These are phyloP conservation scores for Pythium scleroteichum DNA, from an alignment of 352 stramenopile genomes.

Conservation along the genomic window DNA sequence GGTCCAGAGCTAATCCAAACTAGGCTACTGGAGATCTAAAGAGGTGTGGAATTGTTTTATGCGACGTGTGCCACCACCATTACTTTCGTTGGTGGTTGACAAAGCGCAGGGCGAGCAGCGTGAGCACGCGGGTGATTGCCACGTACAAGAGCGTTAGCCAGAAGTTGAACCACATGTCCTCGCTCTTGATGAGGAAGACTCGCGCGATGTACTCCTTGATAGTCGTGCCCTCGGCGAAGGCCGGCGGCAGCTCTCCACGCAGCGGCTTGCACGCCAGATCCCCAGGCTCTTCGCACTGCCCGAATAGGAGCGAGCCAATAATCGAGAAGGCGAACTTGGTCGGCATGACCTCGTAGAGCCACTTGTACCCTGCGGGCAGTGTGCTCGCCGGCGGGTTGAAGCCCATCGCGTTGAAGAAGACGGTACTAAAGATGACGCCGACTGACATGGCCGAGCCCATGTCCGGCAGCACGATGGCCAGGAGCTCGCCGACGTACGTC, in stretches of 20 bases:
- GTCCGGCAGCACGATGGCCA: slow-evolving; percentile 21
- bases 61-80: background rate
- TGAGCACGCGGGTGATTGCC: slow-evolving; percentile 51
- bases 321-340: slow-evolving; percentile 24
- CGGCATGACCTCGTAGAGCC: slow-evolving; percentile 42
- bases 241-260: slow-evolving; percentile 39
- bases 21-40: no score
- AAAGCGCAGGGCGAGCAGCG: slow-evolving; percentile 50
- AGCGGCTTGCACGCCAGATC: slow-evolving; percentile 60
- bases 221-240: slow-evolving; percentile 36
- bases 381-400: slow-evolving; percentile 31
- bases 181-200: slow-evolving; percentile 56
- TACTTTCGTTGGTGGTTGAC: slow-evolving; percentile 52
- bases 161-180: slow-evolving; percentile 47
- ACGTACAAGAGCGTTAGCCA: slow-evolving; percentile 36
- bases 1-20: no score
- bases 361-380: slow-evolving; percentile 43
- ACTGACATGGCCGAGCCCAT: slow-evolving; percentile 22
- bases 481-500: slow-evolving; percentile 29
- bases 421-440: slow-evolving; percentile 23
- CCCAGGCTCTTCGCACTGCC: slow-evolving; percentile 34
- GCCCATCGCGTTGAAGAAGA: slow-evolving; percentile 33
- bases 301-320: slow-evolving; percentile 25
- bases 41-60: no score
- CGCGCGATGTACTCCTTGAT: slow-evolving; percentile 59